phyloP scores from a whole-genome alignment of 495 filamentous ascomycete species.

The Penicillium canescens region DNA sequence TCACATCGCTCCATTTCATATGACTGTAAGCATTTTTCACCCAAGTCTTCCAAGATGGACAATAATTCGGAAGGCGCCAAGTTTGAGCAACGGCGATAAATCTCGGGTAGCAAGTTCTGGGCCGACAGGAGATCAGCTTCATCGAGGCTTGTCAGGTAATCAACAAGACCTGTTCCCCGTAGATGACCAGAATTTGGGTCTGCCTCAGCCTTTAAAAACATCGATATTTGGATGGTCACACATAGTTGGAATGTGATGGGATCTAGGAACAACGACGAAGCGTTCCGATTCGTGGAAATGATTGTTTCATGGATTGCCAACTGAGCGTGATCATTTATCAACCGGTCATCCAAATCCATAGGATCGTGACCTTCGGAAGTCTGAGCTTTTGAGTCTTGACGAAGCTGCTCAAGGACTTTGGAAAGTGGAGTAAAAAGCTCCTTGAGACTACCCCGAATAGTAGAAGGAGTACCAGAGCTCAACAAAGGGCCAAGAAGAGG shows the following conservation, averaged over 20 bases:
- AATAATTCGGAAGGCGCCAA: constrained; percentile 38
- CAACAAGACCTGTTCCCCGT: constrained; percentile 38
- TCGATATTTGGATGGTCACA: constrained; percentile 37
- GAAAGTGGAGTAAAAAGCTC: constrained; percentile 31
- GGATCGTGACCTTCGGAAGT: constrained; percentile 39
- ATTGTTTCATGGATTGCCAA: constrained; percentile 21
- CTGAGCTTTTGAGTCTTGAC: constrained; percentile 24
- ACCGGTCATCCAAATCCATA: constrained; percentile 80
- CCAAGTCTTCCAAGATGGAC: constrained; percentile 53
- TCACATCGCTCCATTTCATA: constrained; percentile 76
- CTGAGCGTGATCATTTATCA: constrained; percentile 58
- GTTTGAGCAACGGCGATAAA: constrained; percentile 31
- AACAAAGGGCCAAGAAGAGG: constrained; percentile 29
- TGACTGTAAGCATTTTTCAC: constrained; percentile 58
- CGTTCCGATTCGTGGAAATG: constrained; percentile 31
- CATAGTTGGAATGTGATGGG: constrained; percentile 35
- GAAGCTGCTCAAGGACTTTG: constrained; percentile 43
- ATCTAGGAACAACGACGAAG: constrained; percentile 29
- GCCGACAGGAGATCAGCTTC: constrained; percentile 60
- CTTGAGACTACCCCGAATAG: constrained; percentile 21
- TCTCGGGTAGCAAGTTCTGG: constrained; percentile 50
- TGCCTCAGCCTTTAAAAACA: constrained; percentile 28
- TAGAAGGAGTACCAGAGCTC: constrained; percentile 10
- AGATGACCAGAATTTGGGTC: constrained; percentile 35
- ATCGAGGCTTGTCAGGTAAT: constrained; percentile 58